Percentiles rank a stretch among this genome's conserved stretches.
These are phyloP conservation scores for Pistacia atlantica DNA, from an alignment of 345 rosid genomes.

Conservation along the genomic window DNA sequence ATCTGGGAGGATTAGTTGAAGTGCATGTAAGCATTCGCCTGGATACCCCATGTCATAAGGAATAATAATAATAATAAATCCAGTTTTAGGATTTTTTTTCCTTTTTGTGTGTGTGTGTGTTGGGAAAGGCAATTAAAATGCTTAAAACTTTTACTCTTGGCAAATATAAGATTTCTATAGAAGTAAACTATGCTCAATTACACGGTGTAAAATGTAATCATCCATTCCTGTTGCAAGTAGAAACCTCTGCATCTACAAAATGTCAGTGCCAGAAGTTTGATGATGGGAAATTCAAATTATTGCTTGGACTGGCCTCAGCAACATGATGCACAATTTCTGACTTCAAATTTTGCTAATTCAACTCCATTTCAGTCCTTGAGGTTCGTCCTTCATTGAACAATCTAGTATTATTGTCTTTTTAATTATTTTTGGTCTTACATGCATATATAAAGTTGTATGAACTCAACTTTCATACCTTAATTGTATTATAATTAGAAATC, in stretches of 20 bases:
- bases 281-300: conserved; percentile 1
- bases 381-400: not conserved
- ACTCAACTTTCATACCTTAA: not conserved
- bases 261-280: not conserved
- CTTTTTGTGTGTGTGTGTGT: too few species aligned
- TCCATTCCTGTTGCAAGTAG: not conserved
- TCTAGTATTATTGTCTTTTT: not conserved
- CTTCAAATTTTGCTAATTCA: not conserved
- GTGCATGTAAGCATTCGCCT: too few species aligned
- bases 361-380: not conserved
- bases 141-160: too few species aligned
- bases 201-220: not conserved
- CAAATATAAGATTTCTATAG: too few species aligned
- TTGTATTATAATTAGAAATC: conserved; percentile 4
- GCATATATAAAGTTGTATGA: not conserved
- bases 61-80: too few species aligned
- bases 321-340: not conserved
- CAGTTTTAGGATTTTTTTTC: too few species aligned
- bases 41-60: too few species aligned
- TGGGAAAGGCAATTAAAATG: too few species aligned
- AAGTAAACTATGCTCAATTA: too few species aligned
- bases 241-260: not conserved
- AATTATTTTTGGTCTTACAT: not conserved
- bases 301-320: not conserved
- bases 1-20: too few species aligned